Conservation (phyloP, 2,329 filamentous ascomycete species). For the Trichoderma lentiforme region DNA sequence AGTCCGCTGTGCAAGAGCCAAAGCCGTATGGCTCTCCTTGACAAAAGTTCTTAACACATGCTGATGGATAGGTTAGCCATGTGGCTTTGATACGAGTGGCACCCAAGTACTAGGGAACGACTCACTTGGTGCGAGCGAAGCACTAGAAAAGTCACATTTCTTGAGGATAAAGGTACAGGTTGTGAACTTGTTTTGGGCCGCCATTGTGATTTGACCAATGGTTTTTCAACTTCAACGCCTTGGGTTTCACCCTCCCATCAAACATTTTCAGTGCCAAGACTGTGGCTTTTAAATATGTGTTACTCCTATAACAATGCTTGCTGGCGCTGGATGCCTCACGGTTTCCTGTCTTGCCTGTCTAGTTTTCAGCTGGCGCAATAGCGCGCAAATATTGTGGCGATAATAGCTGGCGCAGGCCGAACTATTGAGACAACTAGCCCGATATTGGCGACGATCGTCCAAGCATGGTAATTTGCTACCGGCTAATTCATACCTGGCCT, state of each 20-base stretch:
- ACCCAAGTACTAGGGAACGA: neutral
- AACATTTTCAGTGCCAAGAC: neutral
- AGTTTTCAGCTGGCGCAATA: neutral
- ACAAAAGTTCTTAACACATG: slow-evolving; percentile 10
- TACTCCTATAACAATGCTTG: neutral
- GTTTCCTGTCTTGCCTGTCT: neutral
- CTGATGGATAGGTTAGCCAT: neutral
- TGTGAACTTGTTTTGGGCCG: slow-evolving; percentile 7
- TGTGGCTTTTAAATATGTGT: neutral
- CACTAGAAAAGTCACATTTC: slow-evolving; percentile 1
- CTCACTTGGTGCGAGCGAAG: slow-evolving; percentile 3
- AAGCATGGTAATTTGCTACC: neutral
- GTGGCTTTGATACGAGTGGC: neutral
- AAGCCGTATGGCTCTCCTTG: slow-evolving; percentile 13
- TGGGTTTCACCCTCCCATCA: neutral
- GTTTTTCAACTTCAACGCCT: neutral
- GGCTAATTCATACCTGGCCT: neutral
- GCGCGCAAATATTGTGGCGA: slow-evolving; percentile 3
- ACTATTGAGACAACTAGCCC: slow-evolving; percentile 10
- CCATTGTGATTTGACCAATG: neutral
- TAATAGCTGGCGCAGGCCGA: neutral
- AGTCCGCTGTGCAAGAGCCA: slow-evolving; percentile 11
- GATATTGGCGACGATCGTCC: neutral
- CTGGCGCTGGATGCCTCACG: neutral
- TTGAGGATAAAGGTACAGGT: neutral